Percentiles rank a stretch among this genome's conserved stretches.
These are phyloP conservation scores for Mucor plumbeus DNA, from an alignment of 371 early-diverging fungal species.

Conservation along the genomic window DNA sequence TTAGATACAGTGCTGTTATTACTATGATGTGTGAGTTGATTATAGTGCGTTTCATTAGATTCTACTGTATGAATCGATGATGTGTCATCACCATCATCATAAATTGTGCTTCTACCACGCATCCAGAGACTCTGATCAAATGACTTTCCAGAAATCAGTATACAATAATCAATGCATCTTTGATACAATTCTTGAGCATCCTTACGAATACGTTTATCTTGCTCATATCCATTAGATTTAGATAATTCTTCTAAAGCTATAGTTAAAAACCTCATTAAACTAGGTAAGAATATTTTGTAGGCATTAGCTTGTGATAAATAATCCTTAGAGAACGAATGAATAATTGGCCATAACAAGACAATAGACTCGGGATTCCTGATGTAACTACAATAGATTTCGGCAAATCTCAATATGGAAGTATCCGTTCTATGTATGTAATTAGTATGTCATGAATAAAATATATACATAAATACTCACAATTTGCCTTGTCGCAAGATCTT, in stretches of 20 bases:
- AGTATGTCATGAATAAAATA: conserved; percentile 5
- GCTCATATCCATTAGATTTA: conserved; percentile 54
- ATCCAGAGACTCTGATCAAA: conserved; percentile 81
- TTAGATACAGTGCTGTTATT: not conserved
- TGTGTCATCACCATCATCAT: conserved; percentile 43
- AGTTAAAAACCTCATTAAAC: conserved; percentile 61
- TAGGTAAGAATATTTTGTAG: conserved; percentile 66
- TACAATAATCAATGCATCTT: conserved; percentile 77
- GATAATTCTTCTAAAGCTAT: conserved; percentile 61
- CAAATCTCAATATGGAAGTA: conserved; percentile 62
- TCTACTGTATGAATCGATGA: conserved; percentile 25
- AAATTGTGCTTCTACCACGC: conserved; percentile 52
- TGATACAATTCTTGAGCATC: conserved; percentile 76
- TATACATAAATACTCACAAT: conserved; percentile 48
- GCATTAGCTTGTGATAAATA: conserved; percentile 66
- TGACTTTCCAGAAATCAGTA: conserved; percentile 77
- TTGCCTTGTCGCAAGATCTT: conserved; percentile 58
- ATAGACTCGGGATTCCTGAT: conserved; percentile 54
- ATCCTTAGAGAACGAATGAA: conserved; percentile 69
- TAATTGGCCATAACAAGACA: conserved; percentile 69
- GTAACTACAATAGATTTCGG: conserved; percentile 62
- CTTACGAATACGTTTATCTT: conserved; percentile 64
- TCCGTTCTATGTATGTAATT: conserved; percentile 52
- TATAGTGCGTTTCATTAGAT: not conserved
- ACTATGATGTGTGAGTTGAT: not conserved